Percentiles rank a stretch among this genome's conserved stretches.
Conservation (phyloP, 1,139 yeast species). For the Ogataea hybrid region DNA sequence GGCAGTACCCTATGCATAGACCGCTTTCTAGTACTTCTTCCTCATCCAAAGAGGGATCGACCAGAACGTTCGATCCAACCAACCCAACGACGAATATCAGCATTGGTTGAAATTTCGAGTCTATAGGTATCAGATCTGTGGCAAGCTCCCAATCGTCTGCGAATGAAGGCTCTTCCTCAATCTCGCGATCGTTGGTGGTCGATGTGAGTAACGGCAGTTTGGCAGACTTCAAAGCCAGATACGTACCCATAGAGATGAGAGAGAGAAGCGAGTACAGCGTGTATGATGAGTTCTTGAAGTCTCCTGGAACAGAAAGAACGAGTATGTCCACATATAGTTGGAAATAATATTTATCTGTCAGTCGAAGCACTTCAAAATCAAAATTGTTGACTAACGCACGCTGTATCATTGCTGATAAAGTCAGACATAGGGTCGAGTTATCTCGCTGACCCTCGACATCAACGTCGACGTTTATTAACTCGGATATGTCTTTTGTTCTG, state of each 20-base stretch:
- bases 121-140: slow-evolving; percentile 40
- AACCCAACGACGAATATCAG: slow-evolving; percentile 72
- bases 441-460: slow-evolving; percentile 73
- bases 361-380: slow-evolving; percentile 48
- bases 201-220: slow-evolving; percentile 71
- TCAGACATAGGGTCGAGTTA: slow-evolving; percentile 61
- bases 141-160: slow-evolving; percentile 81
- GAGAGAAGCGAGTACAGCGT: slow-evolving; percentile 59
- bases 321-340: slow-evolving; percentile 77
- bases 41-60: slow-evolving; percentile 85
- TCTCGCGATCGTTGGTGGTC: slow-evolving; percentile 47
- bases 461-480: slow-evolving; percentile 69
- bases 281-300: slow-evolving; percentile 45
- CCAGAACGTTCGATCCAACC: slow-evolving; percentile 62
- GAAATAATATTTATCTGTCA: slow-evolving; percentile 73
- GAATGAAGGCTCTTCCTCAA: slow-evolving; percentile 89
- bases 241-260: slow-evolving; percentile 71
- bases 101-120: slow-evolving; percentile 58
- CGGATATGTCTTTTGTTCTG: slow-evolving; percentile 37
- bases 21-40: slow-evolving; percentile 87
- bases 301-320: slow-evolving; percentile 60
- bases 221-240: slow-evolving; percentile 78
- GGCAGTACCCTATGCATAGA: slow-evolving; percentile 64
- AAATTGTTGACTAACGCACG: slow-evolving; percentile 47
- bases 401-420: slow-evolving; percentile 51